phyloP scores from a whole-genome alignment of 2,329 filamentous ascomycete genomes.

The Septoria linicola region DNA sequence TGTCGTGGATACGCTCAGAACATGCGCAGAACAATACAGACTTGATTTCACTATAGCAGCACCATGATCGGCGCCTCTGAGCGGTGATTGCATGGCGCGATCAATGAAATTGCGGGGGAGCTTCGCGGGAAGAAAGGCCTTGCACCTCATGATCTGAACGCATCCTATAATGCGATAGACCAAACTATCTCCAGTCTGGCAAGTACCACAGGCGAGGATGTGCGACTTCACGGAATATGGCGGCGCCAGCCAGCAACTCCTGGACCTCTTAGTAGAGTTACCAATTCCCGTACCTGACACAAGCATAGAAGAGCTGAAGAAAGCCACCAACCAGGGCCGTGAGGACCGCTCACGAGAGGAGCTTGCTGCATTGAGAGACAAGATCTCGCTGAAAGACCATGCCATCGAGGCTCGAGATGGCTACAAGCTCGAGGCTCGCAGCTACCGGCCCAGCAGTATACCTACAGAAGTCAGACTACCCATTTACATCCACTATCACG shows the following conservation, averaged over 20 bases:
- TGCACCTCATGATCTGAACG: no score
- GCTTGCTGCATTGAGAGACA: constrained; percentile 10
- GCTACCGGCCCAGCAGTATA: constrained; percentile 44
- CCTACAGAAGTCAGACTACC: constrained; percentile 44
- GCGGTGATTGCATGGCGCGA: no score
- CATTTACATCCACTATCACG: constrained; percentile 50
- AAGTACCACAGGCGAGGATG: constrained; percentile 4
- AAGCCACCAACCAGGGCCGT: constrained; percentile 14
- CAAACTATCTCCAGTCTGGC: no score
- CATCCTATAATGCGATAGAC: no score
- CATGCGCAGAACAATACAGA: no score
- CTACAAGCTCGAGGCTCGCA: constrained; percentile 46
- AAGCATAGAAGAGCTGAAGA: constrained; percentile 21
- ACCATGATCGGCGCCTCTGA: no score
- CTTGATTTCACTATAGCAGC: no score
- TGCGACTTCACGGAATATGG: constrained; percentile 24
- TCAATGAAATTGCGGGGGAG: no score
- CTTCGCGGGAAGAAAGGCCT: no score
- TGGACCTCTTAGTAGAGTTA: constrained; percentile 13
- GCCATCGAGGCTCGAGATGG: constrained; percentile 49
- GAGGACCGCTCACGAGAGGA: constrained; percentile 15
- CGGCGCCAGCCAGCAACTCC: constrained; percentile 19
- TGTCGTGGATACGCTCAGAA: no score
- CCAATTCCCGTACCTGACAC: constrained; percentile 12
- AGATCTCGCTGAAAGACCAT: constrained; percentile 19